A percentile compares a stretch with the other conserved stretches of the same genome.
These are phyloP conservation scores for Nemophila menziesii DNA, from an alignment of 257 asterid genomes.

Conservation along the genomic window DNA sequence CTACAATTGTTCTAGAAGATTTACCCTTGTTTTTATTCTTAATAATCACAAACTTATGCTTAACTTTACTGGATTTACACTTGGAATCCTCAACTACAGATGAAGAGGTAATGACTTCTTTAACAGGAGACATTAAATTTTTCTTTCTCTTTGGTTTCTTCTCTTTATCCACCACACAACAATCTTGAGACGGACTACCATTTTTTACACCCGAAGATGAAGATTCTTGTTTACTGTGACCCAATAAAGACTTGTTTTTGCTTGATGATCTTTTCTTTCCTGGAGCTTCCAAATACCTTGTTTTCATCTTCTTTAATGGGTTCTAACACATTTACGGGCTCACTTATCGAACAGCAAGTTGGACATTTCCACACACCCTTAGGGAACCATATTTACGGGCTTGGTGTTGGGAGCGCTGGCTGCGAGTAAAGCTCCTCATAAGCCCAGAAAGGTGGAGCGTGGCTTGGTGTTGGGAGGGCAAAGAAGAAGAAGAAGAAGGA, in stretches of 20 bases:
- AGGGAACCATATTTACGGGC: too few species aligned
- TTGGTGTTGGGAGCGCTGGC: too few species aligned
- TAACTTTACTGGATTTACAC: constrained; percentile 36
- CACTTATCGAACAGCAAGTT: constrained; percentile 31
- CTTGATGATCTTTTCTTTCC: constrained; percentile 33
- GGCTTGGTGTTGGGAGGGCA: too few species aligned
- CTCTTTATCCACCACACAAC: constrained; percentile 31
- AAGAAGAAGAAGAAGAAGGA: too few species aligned
- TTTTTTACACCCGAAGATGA: constrained; percentile 17
- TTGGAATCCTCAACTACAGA: constrained; percentile 25
- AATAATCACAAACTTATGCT: constrained; percentile 17
- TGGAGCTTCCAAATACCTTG: constrained; percentile 25
- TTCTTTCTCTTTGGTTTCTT: constrained; percentile 23
- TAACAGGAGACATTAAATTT: constrained; percentile 16
- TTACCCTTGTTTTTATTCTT: constrained; percentile 34
- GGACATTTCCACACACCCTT: constrained; percentile 75
- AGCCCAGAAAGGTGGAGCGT: too few species aligned
- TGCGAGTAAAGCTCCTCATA: too few species aligned
- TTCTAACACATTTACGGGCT: constrained; percentile 27
- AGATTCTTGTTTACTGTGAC: constrained; percentile 14
- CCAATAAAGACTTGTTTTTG: constrained; percentile 29
- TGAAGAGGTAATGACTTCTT: constrained; percentile 22
- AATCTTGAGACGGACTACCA: constrained; percentile 26
- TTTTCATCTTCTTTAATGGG: constrained; percentile 30
- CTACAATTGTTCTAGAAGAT: constrained; percentile 24